Evolutionary conservation across 306 rosid species (phyloP).

Genomic region (Canavalia gladiata): DNA sequence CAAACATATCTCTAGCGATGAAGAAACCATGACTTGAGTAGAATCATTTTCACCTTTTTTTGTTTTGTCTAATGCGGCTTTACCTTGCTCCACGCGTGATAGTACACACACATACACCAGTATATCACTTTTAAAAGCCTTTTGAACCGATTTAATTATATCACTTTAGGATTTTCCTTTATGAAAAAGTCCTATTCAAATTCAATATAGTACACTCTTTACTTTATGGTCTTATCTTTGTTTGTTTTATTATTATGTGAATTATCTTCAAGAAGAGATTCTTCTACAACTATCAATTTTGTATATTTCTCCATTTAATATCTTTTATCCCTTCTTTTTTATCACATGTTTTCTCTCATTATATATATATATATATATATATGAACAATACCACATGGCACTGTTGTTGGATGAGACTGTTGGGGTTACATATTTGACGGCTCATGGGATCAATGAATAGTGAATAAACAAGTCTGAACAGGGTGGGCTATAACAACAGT

Average conservation of each 20-base stretch:
- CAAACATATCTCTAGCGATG: background rate
- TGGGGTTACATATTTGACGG: slow-evolving; percentile 11
- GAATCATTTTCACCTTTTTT: background rate
- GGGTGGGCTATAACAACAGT: no score
- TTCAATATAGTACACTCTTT: background rate
- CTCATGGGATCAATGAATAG: background rate
- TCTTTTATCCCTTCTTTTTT: no score
- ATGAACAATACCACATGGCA: background rate
- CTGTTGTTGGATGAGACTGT: background rate
- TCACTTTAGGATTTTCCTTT: background rate
- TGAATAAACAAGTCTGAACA: no score
- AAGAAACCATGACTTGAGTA: slow-evolving; percentile 1
- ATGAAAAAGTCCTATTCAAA: background rate
- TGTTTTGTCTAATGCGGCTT: background rate
- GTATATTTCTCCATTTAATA: no score
- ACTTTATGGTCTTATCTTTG: background rate
- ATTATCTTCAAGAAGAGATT: no score
- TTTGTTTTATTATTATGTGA: background rate
- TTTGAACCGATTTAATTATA: background rate
- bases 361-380: background rate
- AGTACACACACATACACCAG: background rate
- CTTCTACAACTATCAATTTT: no score
- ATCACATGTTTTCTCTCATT: no score
- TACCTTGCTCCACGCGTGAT: background rate
- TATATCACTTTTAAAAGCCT: background rate